A percentile compares a stretch with the other conserved stretches of the same genome.
Evolutionary conservation across 176 grass and related monocot genomes (phyloP).

Genomic region (Oryza meyeriana): DNA sequence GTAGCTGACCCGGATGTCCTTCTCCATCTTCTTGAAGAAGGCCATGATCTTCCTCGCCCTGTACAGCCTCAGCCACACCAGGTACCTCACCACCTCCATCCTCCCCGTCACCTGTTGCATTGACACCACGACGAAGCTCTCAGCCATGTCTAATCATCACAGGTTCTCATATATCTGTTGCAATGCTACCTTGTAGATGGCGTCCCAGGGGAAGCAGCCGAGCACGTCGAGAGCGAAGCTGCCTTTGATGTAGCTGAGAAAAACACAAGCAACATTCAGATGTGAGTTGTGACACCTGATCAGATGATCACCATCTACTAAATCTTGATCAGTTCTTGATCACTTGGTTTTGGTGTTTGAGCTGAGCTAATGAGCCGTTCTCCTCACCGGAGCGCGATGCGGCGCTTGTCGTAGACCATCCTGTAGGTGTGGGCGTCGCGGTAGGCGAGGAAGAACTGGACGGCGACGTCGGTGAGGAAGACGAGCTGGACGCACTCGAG

Average conservation of each 20-base stretch:
- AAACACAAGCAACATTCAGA: not conserved
- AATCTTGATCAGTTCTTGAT: not conserved
- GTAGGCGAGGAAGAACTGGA: constrained; percentile 74
- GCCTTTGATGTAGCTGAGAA: constrained; percentile 66
- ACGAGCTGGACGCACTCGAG: constrained; percentile 78
- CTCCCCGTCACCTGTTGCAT: constrained; percentile 49
- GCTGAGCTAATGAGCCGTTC: not conserved
- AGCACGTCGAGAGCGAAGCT: constrained; percentile 73
- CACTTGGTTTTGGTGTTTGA: not conserved
- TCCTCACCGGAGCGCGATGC: constrained; percentile 60
- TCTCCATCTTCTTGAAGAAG: constrained; percentile 90
- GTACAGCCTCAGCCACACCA: constrained; percentile 73
- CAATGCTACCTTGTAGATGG: constrained; percentile 67
- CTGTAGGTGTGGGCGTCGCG: constrained; percentile 65
- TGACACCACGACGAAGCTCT: not conserved
- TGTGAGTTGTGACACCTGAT: not conserved
- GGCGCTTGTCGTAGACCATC: constrained; percentile 57
- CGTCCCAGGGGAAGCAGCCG: constrained; percentile 88
- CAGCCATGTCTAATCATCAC: not conserved
- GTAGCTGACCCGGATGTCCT: constrained; percentile 93
- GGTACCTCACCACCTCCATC: constrained; percentile 58
- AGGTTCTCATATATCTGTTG: not conserved
- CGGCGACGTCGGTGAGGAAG: constrained; percentile 73
- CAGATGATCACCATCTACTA: not conserved
- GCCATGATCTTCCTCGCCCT: constrained; percentile 58